Evolutionary conservation across 148 eudicot genomes (phyloP).

Genomic region (Arctostaphylos glauca): DNA sequence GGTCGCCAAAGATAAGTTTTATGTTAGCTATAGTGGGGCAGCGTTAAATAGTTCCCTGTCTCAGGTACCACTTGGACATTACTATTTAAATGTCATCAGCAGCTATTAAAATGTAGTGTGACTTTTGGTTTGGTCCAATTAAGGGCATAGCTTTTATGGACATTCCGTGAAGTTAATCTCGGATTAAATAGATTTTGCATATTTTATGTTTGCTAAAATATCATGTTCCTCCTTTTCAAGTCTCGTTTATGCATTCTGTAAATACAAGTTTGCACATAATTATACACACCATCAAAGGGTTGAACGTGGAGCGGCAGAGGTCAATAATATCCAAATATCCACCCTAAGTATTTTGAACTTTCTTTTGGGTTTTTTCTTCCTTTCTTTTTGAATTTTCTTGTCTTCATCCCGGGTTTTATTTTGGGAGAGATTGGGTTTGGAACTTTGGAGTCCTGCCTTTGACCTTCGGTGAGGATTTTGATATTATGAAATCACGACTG

Average conservation of each 20-base stretch:
- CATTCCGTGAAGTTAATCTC: not conserved
- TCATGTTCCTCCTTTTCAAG: not conserved
- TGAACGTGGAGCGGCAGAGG: not conserved
- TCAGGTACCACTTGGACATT: slow-evolving; percentile 44
- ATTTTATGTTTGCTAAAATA: not conserved
- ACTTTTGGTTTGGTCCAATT: not conserved
- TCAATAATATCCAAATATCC: not conserved
- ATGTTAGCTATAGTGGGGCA: slow-evolving; percentile 88
- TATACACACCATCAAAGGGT: not conserved
- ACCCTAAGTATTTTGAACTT: not conserved
- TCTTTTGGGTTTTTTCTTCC: not conserved
- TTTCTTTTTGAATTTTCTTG: too few species aligned
- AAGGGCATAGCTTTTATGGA: not conserved
- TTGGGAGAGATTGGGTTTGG: not conserved
- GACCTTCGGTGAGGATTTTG: not conserved
- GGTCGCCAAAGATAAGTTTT: slow-evolving; percentile 91
- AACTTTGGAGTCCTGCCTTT: too few species aligned
- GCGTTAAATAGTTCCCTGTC: slow-evolving; percentile 73
- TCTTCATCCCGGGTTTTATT: not conserved
- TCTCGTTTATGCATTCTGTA: not conserved
- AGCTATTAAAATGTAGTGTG: not conserved
- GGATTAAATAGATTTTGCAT: not conserved
- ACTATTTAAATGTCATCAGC: not conserved
- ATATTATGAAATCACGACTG: not conserved
- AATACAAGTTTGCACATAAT: not conserved